Evolutionary conservation across 768 basidiomycete species (phyloP), one percentile per base, ranked within the genome.

Genomic region (Lentinula boryana): DNA sequence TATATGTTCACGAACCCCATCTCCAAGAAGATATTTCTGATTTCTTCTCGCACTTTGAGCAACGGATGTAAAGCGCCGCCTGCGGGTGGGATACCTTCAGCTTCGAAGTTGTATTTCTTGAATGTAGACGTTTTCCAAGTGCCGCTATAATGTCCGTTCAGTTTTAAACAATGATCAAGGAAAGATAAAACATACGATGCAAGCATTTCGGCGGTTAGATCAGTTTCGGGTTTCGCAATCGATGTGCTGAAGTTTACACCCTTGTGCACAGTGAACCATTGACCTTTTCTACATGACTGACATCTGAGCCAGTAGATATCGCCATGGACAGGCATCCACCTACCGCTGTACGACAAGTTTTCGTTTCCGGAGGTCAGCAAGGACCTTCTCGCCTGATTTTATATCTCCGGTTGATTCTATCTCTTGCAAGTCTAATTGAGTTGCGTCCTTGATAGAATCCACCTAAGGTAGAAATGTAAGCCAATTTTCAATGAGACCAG

Each of bases 71-170:
- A 78, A 13, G 95, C 94, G 43, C 97, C 97, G 33, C 95, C 94
- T 41, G 84, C 84, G 3, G 95, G 88, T 8, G 89, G 91, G 32
- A 88, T 84, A 56, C 97, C 97, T 64, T 95, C 95, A 0, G 97
- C 95, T 66, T 96, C 95, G 67, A 98, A 98, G 75, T 99, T 99
- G 76, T 98, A 99, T 72, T 95, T 95, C 72, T 99, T 99, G 83
- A 92, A 99, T 8, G 81, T 82, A 1, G 96, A 83, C 0, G 86
- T 88, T 74, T 97, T 95, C 97, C 97, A 98, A 16, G 91, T 77
- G 6, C 95, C 97, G 41, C 96, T 98, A 67, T 5, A 15, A 23
- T 32, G 56, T 65, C 60, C 64, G 62, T 49, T 58, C 62, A 60
- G 38, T 33, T 46, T 40, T 21, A 46, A 18, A 50, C 54, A 60